Base-by-base conservation (phyloP, 2,329 filamentous ascomycete species). In the Diaporthe velutina region DNA sequence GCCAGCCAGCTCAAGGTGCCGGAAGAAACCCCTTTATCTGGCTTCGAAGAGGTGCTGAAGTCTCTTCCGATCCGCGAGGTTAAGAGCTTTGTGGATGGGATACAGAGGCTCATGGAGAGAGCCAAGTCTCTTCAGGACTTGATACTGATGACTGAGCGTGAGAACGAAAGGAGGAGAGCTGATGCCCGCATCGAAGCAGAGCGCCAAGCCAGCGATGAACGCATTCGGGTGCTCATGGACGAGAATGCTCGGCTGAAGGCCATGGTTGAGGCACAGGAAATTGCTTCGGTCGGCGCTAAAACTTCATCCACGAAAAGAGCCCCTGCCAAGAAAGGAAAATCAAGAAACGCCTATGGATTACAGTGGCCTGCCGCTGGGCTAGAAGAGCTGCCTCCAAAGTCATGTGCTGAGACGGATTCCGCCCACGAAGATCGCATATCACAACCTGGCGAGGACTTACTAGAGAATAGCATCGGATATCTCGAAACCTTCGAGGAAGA, bases 91-190 rank as follows among this genome's bases (percentile, higher is more conserved):
- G 68, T 71, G 15, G 22, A 71, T 19, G 54, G 68, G 15, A 35
- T 71, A 50, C 68, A 71, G 19, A 71, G 10, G 54, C 68, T 71
- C 22, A 71, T 71, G 54, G 40, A 71, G 28, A 28, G 68, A 17
- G 68, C 68, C 40, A 60, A 50, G 28, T 71, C 68, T 25, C 40
- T 71, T 28, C 68, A 71, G 19, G 68, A 71, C 10, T 60, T 71
- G 54, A 45, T 71, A 35, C 38, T 71, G 19, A 48, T 48, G 19
- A 60, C 68, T 25, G 68, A 71, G 30, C 68, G 68, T 13, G 54
- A 71, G 38, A 60, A 71, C 8, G 38, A 35, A 19, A 60, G 54
- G 15, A 48, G n/a, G 40, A 48, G 57, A 45, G 54, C 68, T 1
- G 38, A 71, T 3, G 28, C 40, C 8, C 54, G 52, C 30, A 50